phyloP scores from a whole-genome alignment of 805 yeast species.

The Saccharomycopsis javanensis region DNA sequence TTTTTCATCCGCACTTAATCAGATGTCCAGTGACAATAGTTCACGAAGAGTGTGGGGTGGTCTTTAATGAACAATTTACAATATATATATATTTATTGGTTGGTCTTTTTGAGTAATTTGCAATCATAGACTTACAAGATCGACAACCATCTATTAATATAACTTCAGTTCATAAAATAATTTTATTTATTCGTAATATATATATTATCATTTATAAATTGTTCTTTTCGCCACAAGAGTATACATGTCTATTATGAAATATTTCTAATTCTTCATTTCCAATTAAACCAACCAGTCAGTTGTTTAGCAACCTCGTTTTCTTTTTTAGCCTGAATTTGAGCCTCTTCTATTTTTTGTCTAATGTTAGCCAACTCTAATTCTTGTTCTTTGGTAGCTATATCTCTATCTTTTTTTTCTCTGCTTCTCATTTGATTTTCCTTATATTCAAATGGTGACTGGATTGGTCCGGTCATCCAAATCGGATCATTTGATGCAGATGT shows the following conservation, averaged over 20 bases:
- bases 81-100: too few species aligned
- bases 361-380: slow-evolving; percentile 34
- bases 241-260: not conserved
- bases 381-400: slow-evolving; percentile 35
- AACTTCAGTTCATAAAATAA: too few species aligned
- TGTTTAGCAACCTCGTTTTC: slow-evolving; percentile 27
- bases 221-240: too few species aligned
- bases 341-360: slow-evolving; percentile 31
- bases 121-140: too few species aligned
- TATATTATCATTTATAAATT: not conserved
- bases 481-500: slow-evolving; percentile 68
- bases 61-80: slow-evolving; percentile 6
- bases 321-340: slow-evolving; percentile 23
- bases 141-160: too few species aligned
- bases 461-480: slow-evolving; percentile 70
- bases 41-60: slow-evolving; percentile 25
- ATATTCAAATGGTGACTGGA: slow-evolving; percentile 57
- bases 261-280: slow-evolving; percentile 2
- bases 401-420: slow-evolving; percentile 39
- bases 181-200: too few species aligned
- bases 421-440: slow-evolving; percentile 29
- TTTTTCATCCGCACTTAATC: slow-evolving; percentile 24
- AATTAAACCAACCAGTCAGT: slow-evolving; percentile 27
- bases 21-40: slow-evolving; percentile 21
- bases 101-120: too few species aligned